Percentiles rank a stretch among this genome's conserved stretches.
phyloP scores from a whole-genome alignment of 2,329 filamentous ascomycete genomes.

The Torrubiellomyces zombiae region DNA sequence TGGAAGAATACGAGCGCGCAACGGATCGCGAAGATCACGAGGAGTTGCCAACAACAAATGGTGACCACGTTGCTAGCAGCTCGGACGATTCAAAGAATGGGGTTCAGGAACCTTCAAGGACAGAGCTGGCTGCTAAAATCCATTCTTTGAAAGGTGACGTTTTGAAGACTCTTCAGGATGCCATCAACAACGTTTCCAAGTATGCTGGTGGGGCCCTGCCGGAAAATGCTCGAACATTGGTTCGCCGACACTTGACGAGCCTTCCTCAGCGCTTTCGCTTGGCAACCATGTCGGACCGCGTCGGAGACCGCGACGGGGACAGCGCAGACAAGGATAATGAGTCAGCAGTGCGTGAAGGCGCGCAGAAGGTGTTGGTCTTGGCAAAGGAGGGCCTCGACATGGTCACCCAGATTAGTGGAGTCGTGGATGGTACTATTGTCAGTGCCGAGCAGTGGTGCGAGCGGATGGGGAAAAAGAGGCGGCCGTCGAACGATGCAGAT shows the following conservation, averaged over 20 bases:
- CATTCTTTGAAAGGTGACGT: conserved; percentile 52
- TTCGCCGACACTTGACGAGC: conserved; percentile 68
- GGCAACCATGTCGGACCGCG: conserved; percentile 35
- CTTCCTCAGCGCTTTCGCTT: conserved; percentile 70
- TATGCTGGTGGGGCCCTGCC: conserved; percentile 86
- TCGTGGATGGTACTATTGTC: conserved; percentile 75
- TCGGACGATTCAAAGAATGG: conserved; percentile 3
- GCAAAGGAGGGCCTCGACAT: conserved; percentile 87
- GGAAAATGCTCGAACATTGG: conserved; percentile 70
- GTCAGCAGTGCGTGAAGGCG: conserved; percentile 31
- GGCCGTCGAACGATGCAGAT: conserved; percentile 12
- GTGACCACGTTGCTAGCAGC: too few relatives aligned
- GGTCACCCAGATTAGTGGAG: conserved; percentile 77
- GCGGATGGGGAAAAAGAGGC: conserved; percentile 38
- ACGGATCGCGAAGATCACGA: too few relatives aligned
- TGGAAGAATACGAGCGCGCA: conserved; percentile 74
- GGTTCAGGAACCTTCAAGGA: conserved; percentile 10
- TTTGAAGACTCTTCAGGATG: conserved; percentile 62
- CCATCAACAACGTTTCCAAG: conserved; percentile 70
- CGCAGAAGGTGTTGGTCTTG: conserved; percentile 66
- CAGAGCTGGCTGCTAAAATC: conserved; percentile 43
- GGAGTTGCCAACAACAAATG: too few relatives aligned
- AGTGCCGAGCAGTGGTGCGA: conserved; percentile 89
- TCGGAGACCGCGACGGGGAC: conserved; percentile 10
- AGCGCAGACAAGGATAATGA: conserved; percentile 18